Base-by-base conservation (phyloP, 495 filamentous ascomycete species). In the Cryomyces minteri region DNA sequence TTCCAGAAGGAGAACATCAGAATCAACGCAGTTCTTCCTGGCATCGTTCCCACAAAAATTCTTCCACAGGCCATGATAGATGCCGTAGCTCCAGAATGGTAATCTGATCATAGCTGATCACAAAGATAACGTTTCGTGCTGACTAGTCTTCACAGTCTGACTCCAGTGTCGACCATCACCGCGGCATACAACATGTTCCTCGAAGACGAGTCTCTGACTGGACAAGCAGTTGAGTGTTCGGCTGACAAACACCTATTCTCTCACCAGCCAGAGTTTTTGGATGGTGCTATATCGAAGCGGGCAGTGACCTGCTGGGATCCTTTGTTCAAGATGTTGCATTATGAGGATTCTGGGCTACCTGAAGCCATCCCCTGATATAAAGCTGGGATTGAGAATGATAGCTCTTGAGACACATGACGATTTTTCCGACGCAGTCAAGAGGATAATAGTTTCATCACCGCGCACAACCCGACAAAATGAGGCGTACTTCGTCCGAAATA, bases 221-320 rank as follows among this genome's bases (percentile, higher is more conserved):
- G 57, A 5, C 53, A 67, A 47, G 59, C 52, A 8, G 41, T 67
- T 25, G 62, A 65, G 48, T 58, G 58, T 39, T 56, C 60, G 31
- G 53, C 49, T 5, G 52, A 59, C n/a, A 54, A 59, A 34, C 57
- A 54, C 31, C 47, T 57, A 46, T 47, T 55, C 45, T 47, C 59
- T 38, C 50, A 52, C 43, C 51, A 50, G 30, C 51, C 57, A n/a
- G 51, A 55, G n/a, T 47, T 60, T 25, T 41, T 50, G 43, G 61
- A 63, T 43, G 58, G 58, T 5, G 48, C 44, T 9, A 41, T 55
- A 5, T 54, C 51, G 6, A 53, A 54, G 47, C 53, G 64, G 41
- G 56, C 54, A 36, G 46, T 50, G 25, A 56, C 55, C 4, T 57
- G 63, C 8, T 67, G 61, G 57, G 64, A 67, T 44, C 63, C 64